Evolutionary conservation across 2,329 filamentous ascomycete genomes (phyloP), one percentile per base, ranked within the genome.

Genomic region (Penicillium crustosum): DNA sequence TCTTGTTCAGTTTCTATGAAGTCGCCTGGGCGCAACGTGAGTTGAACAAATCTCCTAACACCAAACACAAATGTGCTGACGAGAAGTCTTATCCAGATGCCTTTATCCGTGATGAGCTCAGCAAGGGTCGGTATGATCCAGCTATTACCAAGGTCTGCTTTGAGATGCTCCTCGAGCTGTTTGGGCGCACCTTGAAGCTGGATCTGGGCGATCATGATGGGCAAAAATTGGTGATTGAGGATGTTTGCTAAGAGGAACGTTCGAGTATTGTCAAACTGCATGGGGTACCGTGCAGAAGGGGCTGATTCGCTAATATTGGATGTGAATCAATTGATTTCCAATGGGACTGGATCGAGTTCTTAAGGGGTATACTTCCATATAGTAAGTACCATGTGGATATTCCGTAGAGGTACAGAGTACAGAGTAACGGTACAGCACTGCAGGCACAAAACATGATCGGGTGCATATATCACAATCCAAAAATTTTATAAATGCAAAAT

Each of bases 71-170:
- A 27, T 19, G 31, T 43, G 36, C 58, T 64, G 56, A 59, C 53
- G 43, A 41, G n/a, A 41, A 53, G 60, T 7, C 13, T 25, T 41
- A 15, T 23, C 44, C 50, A 83, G 83, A 96, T 78, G 93, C 93
- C 6, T 97, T 97, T 72, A 95, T 97, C 73, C 83, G 93, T 19
- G 93, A 97, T 70, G 93, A 97, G 79, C 80, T 94, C 58, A 92
- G 89, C 75, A 96, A 96, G 78, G 93, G 92, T n/a, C 83, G 93
- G 27, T 97, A 96, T 70, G 93, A 97, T 72, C 90, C 93, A 0
- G 91, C 90, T 21, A 82, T 97, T 57, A 86, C 87, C 4, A 93
- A 92, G 71, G 84, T 93, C 36, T 96, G 93, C 78, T 96, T 96
- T 71, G 90, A 96, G 80, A 89, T 97, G 74, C 77, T 97, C 67